Evolutionary conservation across 164 flowering plant genomes (phyloP), one percentile per base, ranked within the genome.

Genomic region (Nymphaea colorata): DNA sequence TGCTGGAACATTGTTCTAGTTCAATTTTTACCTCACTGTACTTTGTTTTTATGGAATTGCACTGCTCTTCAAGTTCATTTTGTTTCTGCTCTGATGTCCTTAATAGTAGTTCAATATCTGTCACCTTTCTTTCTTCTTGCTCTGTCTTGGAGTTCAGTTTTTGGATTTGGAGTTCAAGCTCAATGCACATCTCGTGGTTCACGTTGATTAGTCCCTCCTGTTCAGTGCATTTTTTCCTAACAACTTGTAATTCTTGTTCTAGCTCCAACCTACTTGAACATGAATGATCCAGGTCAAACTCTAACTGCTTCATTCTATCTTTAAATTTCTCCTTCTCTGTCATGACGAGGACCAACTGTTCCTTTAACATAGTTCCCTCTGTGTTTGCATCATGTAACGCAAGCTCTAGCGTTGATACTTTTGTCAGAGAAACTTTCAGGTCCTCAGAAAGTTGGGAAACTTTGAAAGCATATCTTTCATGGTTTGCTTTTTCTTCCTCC

Each of bases 351-450:
- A 15, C 57, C 57, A 51, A 51, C 8, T 51, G 8, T 65, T 84
- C 95, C 41, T 73, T 70, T 77, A 86, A 42, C 41, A 85, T 87
- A 62, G 62, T 81, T 74, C 88, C 97, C 78, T 84, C 88, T 57
- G 82, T 87, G 55, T 67, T 75, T 43, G 91, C 87, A 17, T 61
- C 68, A 66, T 78, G 80, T 65, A 91, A 71, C 47, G 88, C 83
- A 62, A 45, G 70, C 76, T 93, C 98, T 43, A 89, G 82, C 77
- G 73, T 77, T n/a, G 86, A 80, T 61, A 82, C 69, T 76, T 77
- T 85, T 55, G 64, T 72, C 73, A 77, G 82, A 74, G 77, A 81
- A 55, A 78, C 82, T 78, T 85, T 91, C 42, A 91, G 77, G 64
- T 88, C 84, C 16, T 77, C 73, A 55, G 72, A 73, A n/a, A 91